A percentile compares a stretch with the other conserved stretches of the same genome.
These are phyloP conservation scores for Kodamaea sp. DNA, from an alignment of 1,139 yeast species.

Conservation along the genomic window DNA sequence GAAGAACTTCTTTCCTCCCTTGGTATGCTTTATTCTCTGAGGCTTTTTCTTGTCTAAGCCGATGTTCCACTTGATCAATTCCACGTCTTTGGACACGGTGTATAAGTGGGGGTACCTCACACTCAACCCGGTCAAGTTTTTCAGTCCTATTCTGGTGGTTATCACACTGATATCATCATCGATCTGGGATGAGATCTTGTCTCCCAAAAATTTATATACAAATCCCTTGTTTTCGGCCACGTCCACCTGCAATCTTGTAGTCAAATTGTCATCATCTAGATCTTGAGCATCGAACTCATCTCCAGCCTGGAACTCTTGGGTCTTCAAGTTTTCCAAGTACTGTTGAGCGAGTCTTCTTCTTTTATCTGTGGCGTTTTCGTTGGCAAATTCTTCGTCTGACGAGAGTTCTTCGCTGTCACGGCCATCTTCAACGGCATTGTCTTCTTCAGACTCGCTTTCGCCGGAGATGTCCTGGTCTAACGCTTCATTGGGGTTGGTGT, in stretches of 20 bases:
- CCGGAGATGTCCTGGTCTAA: constrained; percentile 22
- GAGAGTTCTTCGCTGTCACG: constrained; percentile 39
- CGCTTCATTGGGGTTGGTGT: constrained; percentile 4
- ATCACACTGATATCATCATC: constrained; percentile 31
- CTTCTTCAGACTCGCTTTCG: constrained; percentile 45
- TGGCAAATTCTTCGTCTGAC: constrained; percentile 69
- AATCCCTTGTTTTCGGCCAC: constrained; percentile 89
- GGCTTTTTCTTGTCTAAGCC: constrained; percentile 39
- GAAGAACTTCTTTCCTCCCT: constrained; percentile 57
- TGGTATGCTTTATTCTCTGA: constrained; percentile 59
- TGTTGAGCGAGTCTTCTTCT: constrained; percentile 93
- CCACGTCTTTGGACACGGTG: constrained; percentile 82
- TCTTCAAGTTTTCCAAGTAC: constrained; percentile 79
- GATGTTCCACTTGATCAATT: constrained; percentile 72
- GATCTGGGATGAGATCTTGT: constrained; percentile 43
- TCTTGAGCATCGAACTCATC: constrained; percentile 90
- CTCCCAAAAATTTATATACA: constrained; percentile 68
- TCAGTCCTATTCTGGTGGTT: constrained; percentile 60
- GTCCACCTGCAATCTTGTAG: constrained; percentile 79
- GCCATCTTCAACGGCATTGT: constrained; percentile 36
- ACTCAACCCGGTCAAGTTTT: constrained; percentile 55
- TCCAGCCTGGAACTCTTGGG: constrained; percentile 44
- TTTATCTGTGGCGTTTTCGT: constrained; percentile 88
- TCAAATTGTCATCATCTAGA: constrained; percentile 80
- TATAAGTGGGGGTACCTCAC: constrained; percentile 63